phyloP scores from a whole-genome alignment of 192 early-diverging fungal genomes.

The Coemansia sp. region DNA sequence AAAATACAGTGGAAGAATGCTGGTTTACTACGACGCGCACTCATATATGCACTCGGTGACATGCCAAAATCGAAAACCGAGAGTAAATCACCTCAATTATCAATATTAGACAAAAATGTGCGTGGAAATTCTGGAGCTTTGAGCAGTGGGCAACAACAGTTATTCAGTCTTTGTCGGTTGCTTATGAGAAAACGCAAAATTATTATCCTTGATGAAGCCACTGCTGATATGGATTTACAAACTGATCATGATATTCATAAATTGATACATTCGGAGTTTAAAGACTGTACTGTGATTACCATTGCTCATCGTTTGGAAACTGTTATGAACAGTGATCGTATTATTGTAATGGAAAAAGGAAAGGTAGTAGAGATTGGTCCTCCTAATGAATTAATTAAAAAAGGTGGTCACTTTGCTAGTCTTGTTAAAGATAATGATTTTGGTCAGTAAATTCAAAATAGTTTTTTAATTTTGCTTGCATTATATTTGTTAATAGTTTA shows the following conservation, averaged over 20 bases:
- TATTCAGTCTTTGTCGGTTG: constrained; percentile 63
- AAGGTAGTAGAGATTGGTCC: constrained; percentile 61
- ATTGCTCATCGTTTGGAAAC: constrained; percentile 77
- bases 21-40: background rate
- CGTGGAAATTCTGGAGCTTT: constrained; percentile 5
- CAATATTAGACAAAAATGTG: background rate
- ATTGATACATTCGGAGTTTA: constrained; percentile 57
- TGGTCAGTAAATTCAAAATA: constrained; percentile 1
- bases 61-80: background rate
- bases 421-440: constrained; percentile 31
- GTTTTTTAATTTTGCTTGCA: background rate
- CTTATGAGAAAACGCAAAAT: constrained; percentile 58
- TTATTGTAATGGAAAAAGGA: constrained; percentile 74
- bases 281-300: constrained; percentile 54
- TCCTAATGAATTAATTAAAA: constrained; percentile 58
- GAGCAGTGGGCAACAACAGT: constrained; percentile 60
- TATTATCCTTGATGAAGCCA: constrained; percentile 69
- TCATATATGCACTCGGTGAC: background rate
- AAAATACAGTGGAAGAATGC: background rate
- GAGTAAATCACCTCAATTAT: background rate
- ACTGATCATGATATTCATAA: constrained; percentile 25
- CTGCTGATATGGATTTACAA: constrained; percentile 59
- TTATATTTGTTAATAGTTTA: background rate
- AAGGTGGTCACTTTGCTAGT: constrained; percentile 27
- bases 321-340: constrained; percentile 63